Base-by-base conservation (phyloP, 2,329 filamentous ascomycete genomes). In the Aspergillus texensis region DNA sequence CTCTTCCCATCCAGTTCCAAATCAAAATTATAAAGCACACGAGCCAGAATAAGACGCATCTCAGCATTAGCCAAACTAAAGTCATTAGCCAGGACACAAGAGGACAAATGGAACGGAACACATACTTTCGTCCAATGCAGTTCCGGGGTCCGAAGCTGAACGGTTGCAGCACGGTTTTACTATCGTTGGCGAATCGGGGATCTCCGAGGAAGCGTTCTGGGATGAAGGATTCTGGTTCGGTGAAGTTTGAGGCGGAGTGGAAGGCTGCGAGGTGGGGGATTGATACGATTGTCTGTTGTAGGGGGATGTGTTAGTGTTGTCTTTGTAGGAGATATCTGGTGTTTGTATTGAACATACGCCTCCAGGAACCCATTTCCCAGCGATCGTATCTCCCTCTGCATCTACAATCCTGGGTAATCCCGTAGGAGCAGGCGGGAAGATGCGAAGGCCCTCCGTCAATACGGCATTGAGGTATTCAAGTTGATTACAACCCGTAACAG, bases 11-110 rank as follows among this genome's bases (percentile, higher is more conserved):
- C 76, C 32, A 83, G 70, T 36, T 72, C 70, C 59, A 84, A 57
- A 60, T 85, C 83, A 67, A 84, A 86, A 58, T 80, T 82, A 71
- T 75, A 85, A 0, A 85, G 62, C 11, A 85, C 65, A 4, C 79
- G 78, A 0, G 80, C 78, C 8, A 86, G 68, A 41, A 85, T 80
- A 4, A 84, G 67, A 3, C 83, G 75, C 75, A 85, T 82, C 68
- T 86, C 83, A 16, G 80, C 72, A 54, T 82, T 83, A 0, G 82
- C 82, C 43, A 86, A 71, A 52, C 34, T 16, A 36, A 36, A 36
- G 5, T 16, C 1, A 36, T 36, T 5, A 36, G 34, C 34, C 3
- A 16, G 14, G 16, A 16, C 16, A 16, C 5, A 36, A 3, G 14
- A 36, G 2, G 1, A 36, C 11, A 36, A 16, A 5, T 14, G 1